Conservation (phyloP, 2,329 filamentous ascomycete species). For the Colletotrichum sp. region DNA sequence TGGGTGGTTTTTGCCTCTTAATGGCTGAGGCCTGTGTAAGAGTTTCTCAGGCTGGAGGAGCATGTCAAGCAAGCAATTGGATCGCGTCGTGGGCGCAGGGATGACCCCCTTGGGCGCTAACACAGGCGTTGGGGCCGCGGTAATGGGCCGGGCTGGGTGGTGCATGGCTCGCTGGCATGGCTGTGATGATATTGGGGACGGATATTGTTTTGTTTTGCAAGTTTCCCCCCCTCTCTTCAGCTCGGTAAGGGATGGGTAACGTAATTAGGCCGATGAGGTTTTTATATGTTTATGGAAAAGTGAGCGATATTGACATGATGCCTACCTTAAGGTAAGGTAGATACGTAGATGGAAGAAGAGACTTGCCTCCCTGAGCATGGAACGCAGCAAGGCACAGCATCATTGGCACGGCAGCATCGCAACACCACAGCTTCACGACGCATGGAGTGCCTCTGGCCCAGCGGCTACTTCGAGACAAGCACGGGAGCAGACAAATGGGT, state of each 20-base stretch:
- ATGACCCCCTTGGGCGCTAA: constrained; percentile 16
- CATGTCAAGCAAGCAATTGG: constrained; percentile 14
- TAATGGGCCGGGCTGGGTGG: constrained; percentile 6
- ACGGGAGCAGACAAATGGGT: neutral
- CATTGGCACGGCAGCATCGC: neutral
- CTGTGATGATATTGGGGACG: neutral
- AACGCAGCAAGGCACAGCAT: neutral
- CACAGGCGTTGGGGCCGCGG: neutral
- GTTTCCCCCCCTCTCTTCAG: neutral
- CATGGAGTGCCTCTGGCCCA: neutral
- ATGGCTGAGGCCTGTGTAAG: neutral
- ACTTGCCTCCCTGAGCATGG: neutral
- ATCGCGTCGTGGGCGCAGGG: constrained; percentile 2
- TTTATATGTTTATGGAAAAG: neutral
- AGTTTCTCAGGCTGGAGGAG: neutral
- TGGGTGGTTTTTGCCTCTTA: neutral
- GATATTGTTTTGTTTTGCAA: neutral
- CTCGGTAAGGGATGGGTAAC: neutral
- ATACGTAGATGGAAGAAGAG: neutral
- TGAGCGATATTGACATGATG: neutral
- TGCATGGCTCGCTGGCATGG: neutral
- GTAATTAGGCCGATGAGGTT: neutral
- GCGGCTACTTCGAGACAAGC: constrained; percentile 1
- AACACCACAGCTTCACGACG: neutral
- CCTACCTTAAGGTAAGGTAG: neutral